A percentile compares a stretch with the other conserved stretches of the same genome.
These are phyloP conservation scores for Leucocoprinus birnbaumii DNA, from an alignment of 768 basidiomycete species.

Conservation along the genomic window DNA sequence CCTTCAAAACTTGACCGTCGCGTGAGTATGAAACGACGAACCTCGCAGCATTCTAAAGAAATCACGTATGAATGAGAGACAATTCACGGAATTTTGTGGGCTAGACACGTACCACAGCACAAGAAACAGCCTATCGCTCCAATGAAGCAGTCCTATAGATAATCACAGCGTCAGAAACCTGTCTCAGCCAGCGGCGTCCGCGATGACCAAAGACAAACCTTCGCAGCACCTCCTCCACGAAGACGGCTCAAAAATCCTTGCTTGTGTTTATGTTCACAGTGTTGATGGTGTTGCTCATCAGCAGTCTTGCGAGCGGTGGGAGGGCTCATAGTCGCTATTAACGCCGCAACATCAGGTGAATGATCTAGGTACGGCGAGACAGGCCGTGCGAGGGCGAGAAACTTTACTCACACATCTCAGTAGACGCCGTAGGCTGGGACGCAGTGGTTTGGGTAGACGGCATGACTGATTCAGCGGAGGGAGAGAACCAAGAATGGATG, in stretches of 20 bases:
- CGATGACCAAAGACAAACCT: conserved; percentile 35
- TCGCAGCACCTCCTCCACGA: conserved; percentile 70
- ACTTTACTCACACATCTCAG: conserved; percentile 61
- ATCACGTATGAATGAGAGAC: not conserved
- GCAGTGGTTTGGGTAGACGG: conserved; percentile 27
- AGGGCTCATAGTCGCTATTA: conserved; percentile 40
- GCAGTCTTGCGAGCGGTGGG: not conserved
- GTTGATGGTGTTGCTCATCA: conserved; percentile 14
- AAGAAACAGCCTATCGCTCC: conserved; percentile 63
- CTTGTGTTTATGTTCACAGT: conserved; percentile 30
- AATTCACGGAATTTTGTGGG: not conserved
- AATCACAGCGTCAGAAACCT: not conserved
- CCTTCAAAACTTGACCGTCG: not conserved
- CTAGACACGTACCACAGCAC: conserved; percentile 59
- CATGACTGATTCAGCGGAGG: not conserved
- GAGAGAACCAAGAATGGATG: too few relatives aligned
- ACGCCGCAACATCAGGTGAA: not conserved
- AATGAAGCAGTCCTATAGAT: conserved; percentile 67
- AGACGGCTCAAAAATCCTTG: conserved; percentile 48
- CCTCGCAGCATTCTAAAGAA: not conserved
- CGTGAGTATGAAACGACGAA: not conserved
- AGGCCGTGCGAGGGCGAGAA: not conserved
- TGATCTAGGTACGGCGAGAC: not conserved
- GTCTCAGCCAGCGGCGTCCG: not conserved
- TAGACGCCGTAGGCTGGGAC: conserved; percentile 56